Conservation (phyloP, 331 rosid genomes). For the Cydonia oblonga region DNA sequence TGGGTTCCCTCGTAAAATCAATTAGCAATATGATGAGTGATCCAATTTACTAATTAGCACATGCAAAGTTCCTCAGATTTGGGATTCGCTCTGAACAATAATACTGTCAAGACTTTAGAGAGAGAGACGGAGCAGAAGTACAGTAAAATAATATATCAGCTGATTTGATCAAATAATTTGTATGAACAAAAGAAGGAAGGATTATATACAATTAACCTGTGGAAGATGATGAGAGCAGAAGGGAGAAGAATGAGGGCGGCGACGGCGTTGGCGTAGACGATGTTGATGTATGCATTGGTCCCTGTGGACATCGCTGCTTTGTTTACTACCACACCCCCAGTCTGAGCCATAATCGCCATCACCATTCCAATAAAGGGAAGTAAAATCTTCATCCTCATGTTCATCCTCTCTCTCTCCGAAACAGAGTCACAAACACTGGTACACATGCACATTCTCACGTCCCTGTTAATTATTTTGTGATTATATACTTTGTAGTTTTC, state of each 20-base stretch:
- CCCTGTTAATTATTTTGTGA: no score
- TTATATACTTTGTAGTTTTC: no score
- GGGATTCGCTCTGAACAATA: no score
- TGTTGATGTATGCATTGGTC: constrained; percentile 15
- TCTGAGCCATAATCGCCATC: constrained; percentile 20
- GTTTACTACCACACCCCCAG: constrained; percentile 23
- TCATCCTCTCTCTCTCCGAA: background rate
- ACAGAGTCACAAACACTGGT: background rate
- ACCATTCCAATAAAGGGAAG: constrained; percentile 29
- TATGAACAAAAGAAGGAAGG: background rate
- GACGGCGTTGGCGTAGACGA: no score
- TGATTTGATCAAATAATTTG: background rate
- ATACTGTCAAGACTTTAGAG: no score
- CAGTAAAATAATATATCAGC: no score
- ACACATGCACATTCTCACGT: no score
- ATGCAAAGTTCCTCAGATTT: no score
- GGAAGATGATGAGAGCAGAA: background rate
- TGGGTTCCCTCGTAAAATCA: no score
- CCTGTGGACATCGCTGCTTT: constrained; percentile 32
- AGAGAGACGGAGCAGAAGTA: no score
- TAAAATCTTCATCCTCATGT: background rate
- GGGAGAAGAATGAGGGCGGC: constrained; percentile 27
- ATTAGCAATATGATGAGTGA: no score
- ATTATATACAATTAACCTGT: constrained; percentile 14
- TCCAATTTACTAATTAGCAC: no score